Conservation (phyloP, 441 rosid species). For the Flueggea neowawraea region DNA sequence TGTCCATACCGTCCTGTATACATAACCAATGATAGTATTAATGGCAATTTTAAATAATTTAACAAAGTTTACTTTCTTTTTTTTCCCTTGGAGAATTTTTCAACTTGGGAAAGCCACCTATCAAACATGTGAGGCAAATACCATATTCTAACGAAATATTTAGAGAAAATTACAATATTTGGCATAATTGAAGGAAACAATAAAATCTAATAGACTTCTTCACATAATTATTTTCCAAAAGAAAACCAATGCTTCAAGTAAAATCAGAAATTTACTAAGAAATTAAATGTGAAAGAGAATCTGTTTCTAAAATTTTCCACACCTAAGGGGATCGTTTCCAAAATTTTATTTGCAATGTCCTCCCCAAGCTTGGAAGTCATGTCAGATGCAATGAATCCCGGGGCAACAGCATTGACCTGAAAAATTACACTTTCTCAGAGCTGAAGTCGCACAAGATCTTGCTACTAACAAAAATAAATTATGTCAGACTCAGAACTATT, state of each 20-base stretch:
- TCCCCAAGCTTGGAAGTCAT: conserved; percentile 95
- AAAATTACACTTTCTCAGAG: conserved; percentile 12
- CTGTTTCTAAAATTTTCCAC: conserved; percentile 6
- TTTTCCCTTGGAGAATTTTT: neutral
- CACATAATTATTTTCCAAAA: no score
- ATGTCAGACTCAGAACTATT: neutral
- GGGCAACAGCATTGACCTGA: conserved; percentile 89
- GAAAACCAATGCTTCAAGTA: no score
- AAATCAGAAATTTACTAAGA: no score
- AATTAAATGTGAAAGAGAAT: no score
- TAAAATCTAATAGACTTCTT: no score
- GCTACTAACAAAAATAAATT: neutral
- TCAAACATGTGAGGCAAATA: no score
- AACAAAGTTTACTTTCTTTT: neutral
- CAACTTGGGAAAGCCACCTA: neutral
- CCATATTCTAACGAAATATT: no score
- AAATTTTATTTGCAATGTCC: conserved; percentile 77
- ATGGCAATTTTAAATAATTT: neutral
- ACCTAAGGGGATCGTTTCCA: conserved; percentile 86
- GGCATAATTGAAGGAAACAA: no score
- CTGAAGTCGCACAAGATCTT: neutral
- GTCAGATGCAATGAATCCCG: conserved; percentile 95
- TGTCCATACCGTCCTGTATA: conserved; percentile 83
- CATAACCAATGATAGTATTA: neutral
- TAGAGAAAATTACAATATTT: no score